phyloP scores from a whole-genome alignment of 2,329 filamentous ascomycete species.

The Lasiodiplodia citricola region DNA sequence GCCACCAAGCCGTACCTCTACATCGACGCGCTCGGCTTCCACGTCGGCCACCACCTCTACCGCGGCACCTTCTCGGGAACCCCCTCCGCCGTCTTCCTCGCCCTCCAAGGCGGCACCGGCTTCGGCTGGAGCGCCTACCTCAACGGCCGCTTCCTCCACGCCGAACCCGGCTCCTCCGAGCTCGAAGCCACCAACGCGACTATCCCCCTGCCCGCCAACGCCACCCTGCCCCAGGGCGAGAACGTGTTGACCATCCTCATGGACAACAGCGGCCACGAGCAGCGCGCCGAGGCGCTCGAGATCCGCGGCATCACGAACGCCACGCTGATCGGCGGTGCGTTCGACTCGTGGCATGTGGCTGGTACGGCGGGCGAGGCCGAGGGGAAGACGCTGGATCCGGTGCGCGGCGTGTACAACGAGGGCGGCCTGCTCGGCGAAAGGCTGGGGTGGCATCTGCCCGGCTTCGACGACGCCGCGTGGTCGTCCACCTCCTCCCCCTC shows the following conservation, averaged over 20 bases:
- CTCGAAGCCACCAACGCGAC: constrained; percentile 37
- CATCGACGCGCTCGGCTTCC: constrained; percentile 49
- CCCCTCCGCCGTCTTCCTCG: constrained; percentile 51
- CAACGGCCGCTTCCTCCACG: constrained; percentile 62
- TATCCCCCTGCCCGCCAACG: constrained; percentile 53
- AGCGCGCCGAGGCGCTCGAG: constrained; percentile 54
- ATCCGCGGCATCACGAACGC: constrained; percentile 61
- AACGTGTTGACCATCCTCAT: constrained; percentile 62
- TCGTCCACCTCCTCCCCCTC: constrained; percentile 38
- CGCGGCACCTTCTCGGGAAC: constrained; percentile 49
- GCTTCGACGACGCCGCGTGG: constrained; percentile 58
- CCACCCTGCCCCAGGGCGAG: constrained; percentile 46
- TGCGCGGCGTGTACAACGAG: constrained; percentile 62
- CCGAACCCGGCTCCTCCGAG: constrained; percentile 55
- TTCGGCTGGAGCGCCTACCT: constrained; percentile 65
- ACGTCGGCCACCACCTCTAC: constrained; percentile 49
- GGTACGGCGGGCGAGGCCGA: constrained; percentile 56
- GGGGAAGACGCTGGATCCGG: constrained; percentile 58
- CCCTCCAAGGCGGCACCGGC: constrained; percentile 60
- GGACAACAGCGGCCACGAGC: constrained; percentile 66
- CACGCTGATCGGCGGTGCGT: constrained; percentile 50
- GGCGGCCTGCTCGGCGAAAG: constrained; percentile 65
- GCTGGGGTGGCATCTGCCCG: constrained; percentile 64
- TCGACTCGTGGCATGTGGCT: constrained; percentile 60
- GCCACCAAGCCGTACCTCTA: constrained; percentile 48